A percentile compares a stretch with the other conserved stretches of the same genome.
Evolutionary conservation across 768 basidiomycete species (phyloP).

Genomic region (Russula sp.): DNA sequence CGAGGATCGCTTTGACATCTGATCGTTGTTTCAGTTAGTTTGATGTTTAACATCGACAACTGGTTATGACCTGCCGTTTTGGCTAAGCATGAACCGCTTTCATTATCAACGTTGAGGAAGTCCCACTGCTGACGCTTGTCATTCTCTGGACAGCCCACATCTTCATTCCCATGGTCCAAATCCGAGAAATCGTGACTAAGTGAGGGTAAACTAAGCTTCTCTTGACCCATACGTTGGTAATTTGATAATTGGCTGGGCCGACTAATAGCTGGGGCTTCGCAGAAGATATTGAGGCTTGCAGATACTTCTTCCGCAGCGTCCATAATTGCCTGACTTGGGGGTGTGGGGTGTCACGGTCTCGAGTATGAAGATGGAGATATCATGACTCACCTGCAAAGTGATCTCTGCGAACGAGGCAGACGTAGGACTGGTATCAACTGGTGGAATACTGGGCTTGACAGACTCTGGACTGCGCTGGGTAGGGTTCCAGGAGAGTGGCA

Average conservation of each 20-base stretch:
- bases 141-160: no score
- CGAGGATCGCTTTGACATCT: no score
- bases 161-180: slow-evolving; percentile 37
- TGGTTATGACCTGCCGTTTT: no score
- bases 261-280: background rate
- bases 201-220: slow-evolving; percentile 76
- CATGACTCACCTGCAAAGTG: background rate
- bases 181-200: slow-evolving; percentile 66
- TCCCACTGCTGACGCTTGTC: background rate
- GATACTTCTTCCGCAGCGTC: slow-evolving; percentile 4
- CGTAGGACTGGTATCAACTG: no score
- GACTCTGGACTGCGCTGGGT: no score
- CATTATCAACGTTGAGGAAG: background rate
- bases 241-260: slow-evolving; percentile 19
- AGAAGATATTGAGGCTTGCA: background rate
- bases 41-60: no score
- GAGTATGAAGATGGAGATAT: background rate
- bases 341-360: background rate
- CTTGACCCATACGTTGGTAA: slow-evolving; percentile 43
- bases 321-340: slow-evolving; percentile 3
- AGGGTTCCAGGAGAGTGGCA: no score
- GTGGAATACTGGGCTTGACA: no score
- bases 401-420: background rate
- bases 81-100: background rate
- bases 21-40: no score